These are phyloP conservation scores for Saccharomyces hybrid DNA, from an alignment of 1,139 yeast species.

Conservation along the genomic window DNA sequence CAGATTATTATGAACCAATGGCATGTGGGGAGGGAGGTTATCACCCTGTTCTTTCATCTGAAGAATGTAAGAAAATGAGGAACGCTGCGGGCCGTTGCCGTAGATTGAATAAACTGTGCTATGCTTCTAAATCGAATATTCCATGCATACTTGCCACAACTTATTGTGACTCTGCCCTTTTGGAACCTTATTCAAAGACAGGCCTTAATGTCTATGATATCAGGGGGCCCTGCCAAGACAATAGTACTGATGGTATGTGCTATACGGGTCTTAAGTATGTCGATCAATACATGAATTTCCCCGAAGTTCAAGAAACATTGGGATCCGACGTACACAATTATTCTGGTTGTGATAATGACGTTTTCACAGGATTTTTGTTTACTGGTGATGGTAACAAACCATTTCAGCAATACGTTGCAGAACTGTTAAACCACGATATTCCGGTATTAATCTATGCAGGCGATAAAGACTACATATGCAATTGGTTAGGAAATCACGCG, in stretches of 20 bases:
- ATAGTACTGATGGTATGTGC: slow-evolving; percentile 53
- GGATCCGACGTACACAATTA: slow-evolving; percentile 88
- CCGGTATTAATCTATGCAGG: slow-evolving; percentile 79
- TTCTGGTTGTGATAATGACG: slow-evolving; percentile 78
- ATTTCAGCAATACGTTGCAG: slow-evolving; percentile 54
- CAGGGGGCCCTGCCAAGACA: slow-evolving; percentile 66
- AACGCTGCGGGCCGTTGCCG: slow-evolving; percentile 73
- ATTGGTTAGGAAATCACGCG: slow-evolving; percentile 80
- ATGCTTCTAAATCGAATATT: slow-evolving; percentile 69
- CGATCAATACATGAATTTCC: slow-evolving; percentile 61
- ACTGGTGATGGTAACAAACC: slow-evolving; percentile 94
- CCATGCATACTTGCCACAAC: slow-evolving; percentile 92
- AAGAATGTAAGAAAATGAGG: slow-evolving; percentile 72
- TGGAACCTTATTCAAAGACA: slow-evolving; percentile 82
- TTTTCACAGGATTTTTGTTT: slow-evolving; percentile 73
- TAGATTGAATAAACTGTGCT: slow-evolving; percentile 72
- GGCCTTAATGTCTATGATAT: slow-evolving; percentile 93
- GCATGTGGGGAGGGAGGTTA: slow-evolving; percentile 94
- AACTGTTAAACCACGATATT: slow-evolving; percentile 47
- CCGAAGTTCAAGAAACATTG: slow-evolving; percentile 63
- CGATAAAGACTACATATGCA: slow-evolving; percentile 79
- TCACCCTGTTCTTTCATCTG: slow-evolving; percentile 60
- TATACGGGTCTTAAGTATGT: slow-evolving; percentile 64
- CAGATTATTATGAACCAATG: slow-evolving; percentile 88
- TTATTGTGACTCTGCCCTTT: slow-evolving; percentile 80